Evolutionary conservation across 805 yeast species (phyloP).

Genomic region (Metschnikowia anglica): DNA sequence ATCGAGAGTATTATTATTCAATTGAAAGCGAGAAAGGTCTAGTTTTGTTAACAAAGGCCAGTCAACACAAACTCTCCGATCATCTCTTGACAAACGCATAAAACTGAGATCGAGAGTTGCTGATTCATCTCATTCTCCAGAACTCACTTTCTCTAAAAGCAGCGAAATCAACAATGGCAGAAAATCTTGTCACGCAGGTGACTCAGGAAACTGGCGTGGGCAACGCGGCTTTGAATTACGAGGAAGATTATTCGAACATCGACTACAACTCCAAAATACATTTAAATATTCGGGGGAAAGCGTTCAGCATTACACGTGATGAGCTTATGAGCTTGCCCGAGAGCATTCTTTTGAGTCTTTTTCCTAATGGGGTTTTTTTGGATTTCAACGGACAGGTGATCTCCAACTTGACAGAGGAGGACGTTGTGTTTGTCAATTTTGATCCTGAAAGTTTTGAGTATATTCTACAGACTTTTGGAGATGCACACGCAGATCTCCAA

Average conservation of each 20-base stretch:
- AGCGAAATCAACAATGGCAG: slow-evolving; percentile 30
- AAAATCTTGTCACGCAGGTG: slow-evolving; percentile 71
- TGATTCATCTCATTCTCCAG: not conserved
- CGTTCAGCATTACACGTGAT: slow-evolving; percentile 78
- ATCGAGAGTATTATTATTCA: not conserved
- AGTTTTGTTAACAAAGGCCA: slow-evolving; percentile 1
- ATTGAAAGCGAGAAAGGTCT: not conserved
- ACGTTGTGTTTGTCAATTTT: slow-evolving; percentile 78
- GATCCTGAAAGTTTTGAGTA: slow-evolving; percentile 85
- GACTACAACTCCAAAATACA: slow-evolving; percentile 68
- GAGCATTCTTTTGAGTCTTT: slow-evolving; percentile 76
- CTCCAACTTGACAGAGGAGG: slow-evolving; percentile 74
- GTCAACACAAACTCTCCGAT: not conserved
- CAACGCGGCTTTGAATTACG: slow-evolving; percentile 22
- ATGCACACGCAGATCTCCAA: slow-evolving; percentile 60
- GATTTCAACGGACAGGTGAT: slow-evolving; percentile 76
- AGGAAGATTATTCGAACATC: slow-evolving; percentile 34
- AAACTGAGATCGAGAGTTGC: not conserved
- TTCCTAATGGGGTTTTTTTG: slow-evolving; percentile 87
- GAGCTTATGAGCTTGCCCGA: slow-evolving; percentile 93
- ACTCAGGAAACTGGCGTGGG: slow-evolving; percentile 37
- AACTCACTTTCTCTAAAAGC: not conserved
- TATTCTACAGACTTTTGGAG: slow-evolving; percentile 67
- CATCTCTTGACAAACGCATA: not conserved
- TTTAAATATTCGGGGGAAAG: slow-evolving; percentile 71